Conservation (phyloP, 2,329 filamentous ascomycete genomes). For the Dactylella cylindrospora region DNA sequence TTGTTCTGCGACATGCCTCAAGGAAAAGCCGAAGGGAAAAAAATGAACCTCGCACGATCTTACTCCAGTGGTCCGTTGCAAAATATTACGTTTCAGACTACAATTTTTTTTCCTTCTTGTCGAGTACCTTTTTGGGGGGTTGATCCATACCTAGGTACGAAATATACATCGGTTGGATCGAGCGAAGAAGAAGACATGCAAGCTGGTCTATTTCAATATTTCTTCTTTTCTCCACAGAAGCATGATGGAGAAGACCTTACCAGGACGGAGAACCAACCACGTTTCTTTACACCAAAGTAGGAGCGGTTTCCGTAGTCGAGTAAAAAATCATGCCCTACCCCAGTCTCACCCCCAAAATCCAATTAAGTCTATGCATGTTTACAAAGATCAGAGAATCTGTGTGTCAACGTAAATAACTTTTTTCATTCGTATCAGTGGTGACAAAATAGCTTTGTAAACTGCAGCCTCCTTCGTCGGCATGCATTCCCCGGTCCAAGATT, state of each 20-base stretch:
- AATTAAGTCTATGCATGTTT: conserved; percentile 38
- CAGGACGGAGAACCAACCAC: conserved; percentile 29
- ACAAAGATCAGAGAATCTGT: conserved; percentile 20
- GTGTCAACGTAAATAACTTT: conserved; percentile 21
- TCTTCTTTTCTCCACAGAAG: conserved; percentile 14
- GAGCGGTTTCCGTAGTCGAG: too few relatives aligned
- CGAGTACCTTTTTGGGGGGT: too few relatives aligned
- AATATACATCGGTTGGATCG: conserved; percentile 10
- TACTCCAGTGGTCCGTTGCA: too few relatives aligned
- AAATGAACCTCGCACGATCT: too few relatives aligned
- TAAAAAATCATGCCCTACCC: conserved; percentile 25
- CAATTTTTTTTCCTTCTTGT: conserved; percentile 26
- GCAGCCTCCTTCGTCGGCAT: conserved; percentile 32
- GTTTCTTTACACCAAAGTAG: conserved; percentile 11
- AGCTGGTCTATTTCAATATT: conserved; percentile 3
- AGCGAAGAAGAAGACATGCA: conserved; percentile 30
- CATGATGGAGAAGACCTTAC: conserved; percentile 20
- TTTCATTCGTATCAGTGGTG: conserved; percentile 22
- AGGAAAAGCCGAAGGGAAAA: too few relatives aligned
- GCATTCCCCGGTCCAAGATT: conserved; percentile 44
- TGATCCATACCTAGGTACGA: too few relatives aligned
- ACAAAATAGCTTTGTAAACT: too few relatives aligned
- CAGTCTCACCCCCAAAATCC: conserved; percentile 7
- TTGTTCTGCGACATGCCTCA: too few relatives aligned
- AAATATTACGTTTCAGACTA: conserved; percentile 38